Evolutionary conservation across 225 moss, liverwort and hornwort genomes (phyloP).

Genomic region (Sphagnum contortum): DNA sequence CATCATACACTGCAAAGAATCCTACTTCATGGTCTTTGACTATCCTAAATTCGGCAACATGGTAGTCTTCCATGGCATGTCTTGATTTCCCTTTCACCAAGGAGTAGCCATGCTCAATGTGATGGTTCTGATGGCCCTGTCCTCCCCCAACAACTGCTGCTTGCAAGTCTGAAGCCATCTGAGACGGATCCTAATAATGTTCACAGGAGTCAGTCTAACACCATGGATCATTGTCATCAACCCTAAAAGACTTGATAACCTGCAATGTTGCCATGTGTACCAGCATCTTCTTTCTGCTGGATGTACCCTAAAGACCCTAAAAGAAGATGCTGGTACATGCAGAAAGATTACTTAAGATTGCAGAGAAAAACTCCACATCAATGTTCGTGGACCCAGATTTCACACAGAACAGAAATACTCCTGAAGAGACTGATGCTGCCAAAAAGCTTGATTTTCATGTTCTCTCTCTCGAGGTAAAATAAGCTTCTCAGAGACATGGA

Average conservation of each 20-base stretch:
- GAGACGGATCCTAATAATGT: not conserved
- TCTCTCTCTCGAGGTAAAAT: not conserved
- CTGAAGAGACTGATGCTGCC: constrained; percentile 55
- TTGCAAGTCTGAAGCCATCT: constrained; percentile 68
- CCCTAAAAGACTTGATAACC: too few species aligned
- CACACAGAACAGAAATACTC: constrained; percentile 18
- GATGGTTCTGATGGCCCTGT: constrained; percentile 25
- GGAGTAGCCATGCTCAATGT: constrained; percentile 62
- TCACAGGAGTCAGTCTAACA: too few species aligned
- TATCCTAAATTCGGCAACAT: constrained; percentile 61
- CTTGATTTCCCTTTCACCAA: constrained; percentile 96
- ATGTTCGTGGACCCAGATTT: too few species aligned
- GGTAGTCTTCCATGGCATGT: constrained; percentile 93
- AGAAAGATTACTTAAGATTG: too few species aligned
- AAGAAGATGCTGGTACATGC: too few species aligned
- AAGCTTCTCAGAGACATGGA: constrained; percentile 43
- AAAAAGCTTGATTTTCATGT: constrained; percentile 34
- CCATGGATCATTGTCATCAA: too few species aligned
- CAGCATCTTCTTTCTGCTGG: too few species aligned
- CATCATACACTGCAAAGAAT: constrained; percentile 94
- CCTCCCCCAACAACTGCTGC: constrained; percentile 47
- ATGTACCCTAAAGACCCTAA: too few species aligned
- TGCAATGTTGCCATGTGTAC: too few species aligned
- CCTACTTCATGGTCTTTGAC: constrained; percentile 70
- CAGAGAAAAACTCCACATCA: too few species aligned